Base-by-base conservation (phyloP, 169 alveolate genomes). In the Plasmodium gallinaceum region DNA sequence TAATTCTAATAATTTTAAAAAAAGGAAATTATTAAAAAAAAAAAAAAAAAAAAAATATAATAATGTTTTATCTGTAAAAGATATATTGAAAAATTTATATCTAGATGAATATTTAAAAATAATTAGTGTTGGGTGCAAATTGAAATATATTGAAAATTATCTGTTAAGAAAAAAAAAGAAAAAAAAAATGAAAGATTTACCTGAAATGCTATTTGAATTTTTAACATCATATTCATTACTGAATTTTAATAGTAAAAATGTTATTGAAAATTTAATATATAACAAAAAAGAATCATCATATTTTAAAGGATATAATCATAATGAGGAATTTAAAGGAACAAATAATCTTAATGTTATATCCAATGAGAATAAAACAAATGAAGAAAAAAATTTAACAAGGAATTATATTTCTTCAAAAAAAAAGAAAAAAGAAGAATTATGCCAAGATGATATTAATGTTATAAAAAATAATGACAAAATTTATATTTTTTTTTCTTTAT, bases 191-290 rank as follows among this genome's bases (percentile, higher is more conserved):
- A 83, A 83, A 45, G 74, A 83, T 18, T 57, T 83, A 20, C 91
- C 91, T 20, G 51, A 74, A 51, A 37, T 57, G 9, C 57, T 83
- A 24, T 83, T 83, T 61, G 91, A 83, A 83, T 83, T 68, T 54
- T 83, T 83, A 48, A 83, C 91, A n/a, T 83, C 91, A 6, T 83
- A 83, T 54, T 83, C 91, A 48, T 46, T 60, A 48, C 72, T 83
- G 22, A 68, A 54, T 83, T 68, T 65, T 83, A 42, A 43, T 48
- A 83, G 66, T 9, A 46, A 83, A 7, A 60, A 60, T 20, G 18
- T 83, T 20, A 68, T 83, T 62, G 62, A 68, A 68, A 68, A 71
- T 42, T 83, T 83, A 52, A 18, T 83, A 24, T 32, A 3, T 51
- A 83, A 24, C 18, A 66, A 45, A 45, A 83, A 69, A n/a, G 43